Conservation (phyloP, 345 rosid genomes). For the Murraya paniculata region DNA sequence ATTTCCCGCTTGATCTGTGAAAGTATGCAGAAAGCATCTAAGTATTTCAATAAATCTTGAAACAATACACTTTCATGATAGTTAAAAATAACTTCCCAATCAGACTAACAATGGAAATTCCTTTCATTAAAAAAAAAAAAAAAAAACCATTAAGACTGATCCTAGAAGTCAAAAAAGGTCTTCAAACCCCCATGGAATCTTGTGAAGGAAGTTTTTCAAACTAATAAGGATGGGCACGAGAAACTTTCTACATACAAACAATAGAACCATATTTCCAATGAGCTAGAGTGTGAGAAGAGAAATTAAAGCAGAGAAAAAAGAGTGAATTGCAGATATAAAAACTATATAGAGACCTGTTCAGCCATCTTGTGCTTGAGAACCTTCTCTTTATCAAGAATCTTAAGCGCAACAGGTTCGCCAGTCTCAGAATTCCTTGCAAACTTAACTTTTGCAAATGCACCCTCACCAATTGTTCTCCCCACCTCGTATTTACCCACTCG, state of each 20-base stretch:
- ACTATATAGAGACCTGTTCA: slow-evolving; percentile 67
- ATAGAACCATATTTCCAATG: not conserved
- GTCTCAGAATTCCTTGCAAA: slow-evolving; percentile 90
- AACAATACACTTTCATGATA: not conserved
- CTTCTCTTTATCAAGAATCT: slow-evolving; percentile 95
- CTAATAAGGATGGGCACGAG: not conserved
- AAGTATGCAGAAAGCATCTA: slow-evolving; percentile 19
- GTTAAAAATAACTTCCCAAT: not conserved
- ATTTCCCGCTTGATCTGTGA: slow-evolving; percentile 84
- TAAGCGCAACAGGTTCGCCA: slow-evolving; percentile 80
- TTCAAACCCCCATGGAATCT: not conserved
- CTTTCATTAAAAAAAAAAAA: not conserved
- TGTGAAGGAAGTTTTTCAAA: not conserved
- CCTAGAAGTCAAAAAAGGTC: not conserved
- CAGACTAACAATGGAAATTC: not conserved
- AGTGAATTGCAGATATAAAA: not conserved
- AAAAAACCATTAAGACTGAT: not conserved
- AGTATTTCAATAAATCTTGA: slow-evolving; percentile 4
- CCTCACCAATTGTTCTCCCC: slow-evolving; percentile 97
- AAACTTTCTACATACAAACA: not conserved
- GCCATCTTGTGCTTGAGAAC: slow-evolving; percentile 96
- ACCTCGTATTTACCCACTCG: slow-evolving; percentile 88
- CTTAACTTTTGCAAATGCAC: slow-evolving; percentile 96
- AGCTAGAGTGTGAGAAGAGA: not conserved
- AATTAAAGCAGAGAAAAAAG: slow-evolving; percentile 1